These are phyloP conservation scores for Rubus parviflorus DNA, from an alignment of 306 rosid genomes.

Conservation along the genomic window DNA sequence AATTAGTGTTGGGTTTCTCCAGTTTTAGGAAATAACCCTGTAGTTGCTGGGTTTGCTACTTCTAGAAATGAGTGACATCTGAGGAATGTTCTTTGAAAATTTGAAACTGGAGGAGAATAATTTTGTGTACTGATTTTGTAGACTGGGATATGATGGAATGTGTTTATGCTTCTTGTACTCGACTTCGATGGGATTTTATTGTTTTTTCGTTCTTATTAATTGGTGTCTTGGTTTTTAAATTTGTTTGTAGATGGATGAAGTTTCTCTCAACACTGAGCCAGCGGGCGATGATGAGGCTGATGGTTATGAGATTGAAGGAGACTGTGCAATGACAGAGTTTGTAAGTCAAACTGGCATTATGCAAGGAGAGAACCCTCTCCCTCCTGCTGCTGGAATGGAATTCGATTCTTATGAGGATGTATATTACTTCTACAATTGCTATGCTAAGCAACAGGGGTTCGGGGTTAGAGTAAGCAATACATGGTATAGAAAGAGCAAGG, in stretches of 20 bases:
- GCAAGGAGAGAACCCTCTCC: conserved; percentile 58
- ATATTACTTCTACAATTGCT: conserved; percentile 72
- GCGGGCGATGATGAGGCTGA: conserved; percentile 59
- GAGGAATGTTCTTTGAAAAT: not conserved
- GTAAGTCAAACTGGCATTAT: conserved; percentile 46
- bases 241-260: conserved; percentile 53
- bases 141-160: not conserved
- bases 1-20: not conserved
- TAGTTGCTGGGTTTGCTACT: not conserved
- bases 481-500: conserved; percentile 75
- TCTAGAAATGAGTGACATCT: not conserved
- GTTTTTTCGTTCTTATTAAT: not conserved
- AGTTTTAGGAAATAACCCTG: not conserved
- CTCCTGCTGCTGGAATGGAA: conserved; percentile 78
- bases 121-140: no score
- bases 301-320: conserved; percentile 55
- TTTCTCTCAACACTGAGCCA: conserved; percentile 62
- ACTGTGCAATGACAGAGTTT: conserved; percentile 52
- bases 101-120: not conserved
- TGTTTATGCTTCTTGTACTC: not conserved
- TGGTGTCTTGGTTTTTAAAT: conserved; percentile 5
- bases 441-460: conserved; percentile 72
- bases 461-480: conserved; percentile 81
- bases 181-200: not conserved
- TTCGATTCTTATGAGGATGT: conserved; percentile 72